Base-by-base conservation (phyloP, 2,329 filamentous ascomycete species). In the Clarireedia homoeocarpa region DNA sequence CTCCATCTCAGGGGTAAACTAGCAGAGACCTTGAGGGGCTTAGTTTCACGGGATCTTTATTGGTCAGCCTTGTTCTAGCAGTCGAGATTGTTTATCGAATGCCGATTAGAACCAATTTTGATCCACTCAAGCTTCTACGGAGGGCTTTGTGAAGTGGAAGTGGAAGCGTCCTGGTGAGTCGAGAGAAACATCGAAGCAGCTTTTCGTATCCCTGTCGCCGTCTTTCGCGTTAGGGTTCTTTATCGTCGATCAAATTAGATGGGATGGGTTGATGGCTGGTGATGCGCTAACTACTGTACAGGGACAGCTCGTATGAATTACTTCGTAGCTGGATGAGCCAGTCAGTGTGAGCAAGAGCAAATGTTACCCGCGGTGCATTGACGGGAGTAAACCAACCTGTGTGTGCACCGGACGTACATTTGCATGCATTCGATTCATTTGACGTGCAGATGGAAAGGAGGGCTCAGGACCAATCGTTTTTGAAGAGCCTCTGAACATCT, bases 1-100 rank as follows among this genome's bases (percentile, higher is more conserved):
- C 48, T 55, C 52, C n/a, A 56, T 56, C 40, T 56, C 48, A 56
- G 53, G 53, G 53, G 53, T 55, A 50, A 55, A 55, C 52, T 55
- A 54, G 26, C 39, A 26, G 17, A 27, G 39, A n/a, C 36, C 17
- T 40, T 26, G 53, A 27, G 23, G 36, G 26, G 36, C 42, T 45
- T 27, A 26, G 17, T 12, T 42, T 42, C 52, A 27, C 49, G 34
- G 36, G 3, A 52, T 52, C 46, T 44, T 30, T 1, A 56, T 46
- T 51, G 48, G 48, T 47, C 53, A 56, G 53, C 53, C 53, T 56
- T 56, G 40, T 40, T 46, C 48, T 39, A 36, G 36, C 15, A 42
- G 17, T 45, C 36, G 39, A 51, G 48, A 55, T 55, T 55, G 53
- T 55, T 55, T 51, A 55, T 55, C 48, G 40, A 51, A 5, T 55